Evolutionary conservation across 2,329 filamentous ascomycete species (phyloP), one percentile per base, ranked within the genome.

Genomic region (Pleoardoris graminearum): DNA sequence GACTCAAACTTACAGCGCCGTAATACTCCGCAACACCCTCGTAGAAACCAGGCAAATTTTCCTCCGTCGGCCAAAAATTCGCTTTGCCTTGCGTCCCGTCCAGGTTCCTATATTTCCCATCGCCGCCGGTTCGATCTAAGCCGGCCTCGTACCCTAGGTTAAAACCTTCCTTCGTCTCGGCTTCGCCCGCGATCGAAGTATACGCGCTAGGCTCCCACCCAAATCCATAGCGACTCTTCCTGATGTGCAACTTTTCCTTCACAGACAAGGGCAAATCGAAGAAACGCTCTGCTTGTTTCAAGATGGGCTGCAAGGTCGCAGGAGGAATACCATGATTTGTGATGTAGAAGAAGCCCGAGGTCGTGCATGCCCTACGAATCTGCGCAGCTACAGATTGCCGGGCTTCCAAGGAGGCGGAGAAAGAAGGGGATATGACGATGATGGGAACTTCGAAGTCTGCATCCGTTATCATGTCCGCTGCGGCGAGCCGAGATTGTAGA

Each of bases 271-370:
- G 60, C 1, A 75, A 51, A 2, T 63, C 68, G 51, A 73, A 65
- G 48, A 76, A 76, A 16, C 70, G 70, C 39, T 71, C 55, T 0
- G 75, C 73, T 48, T 75, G 69, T 1, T 60, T 52, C 16, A 78
- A 48, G n/a, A 77, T 69, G 1, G 50, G 62, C 12, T 62, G 44
- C 30, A 69, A 61, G 2, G 65, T 64, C 2, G 53, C 16, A 6
- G 59, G 45, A 1, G 73, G 51, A 5, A 77, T 58, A 8, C 67
- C 62, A 46, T 77, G 75, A 14, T 70, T 69, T 10, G 66, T 72
- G 38, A 77, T 70, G 57, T 75, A 75, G 57, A 77, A 76, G 59
- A 77, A 77, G 7, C 75, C 74, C 4, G 68, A 71, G n/a, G 60
- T 71, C 6, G 64, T 70, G 51, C 75, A 76, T 1, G 75, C 73